These are phyloP conservation scores for Thraustotheca clavata DNA, from an alignment of 352 stramenopile genomes.

Conservation along the genomic window DNA sequence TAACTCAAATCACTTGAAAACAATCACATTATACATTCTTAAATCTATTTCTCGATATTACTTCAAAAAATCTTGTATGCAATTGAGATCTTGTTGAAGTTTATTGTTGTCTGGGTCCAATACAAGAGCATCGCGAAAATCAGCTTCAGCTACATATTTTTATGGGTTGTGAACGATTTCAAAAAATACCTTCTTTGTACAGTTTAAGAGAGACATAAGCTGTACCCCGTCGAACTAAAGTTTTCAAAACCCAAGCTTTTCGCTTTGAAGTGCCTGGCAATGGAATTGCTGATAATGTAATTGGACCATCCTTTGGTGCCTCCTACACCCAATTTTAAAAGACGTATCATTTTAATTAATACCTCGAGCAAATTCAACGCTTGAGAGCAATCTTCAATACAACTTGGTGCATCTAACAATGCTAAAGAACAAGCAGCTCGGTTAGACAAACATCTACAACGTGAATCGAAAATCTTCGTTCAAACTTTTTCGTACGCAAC, in stretches of 20 bases:
- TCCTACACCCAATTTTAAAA: neutral
- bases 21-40: too few species aligned
- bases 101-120: conserved; percentile 48
- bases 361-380: conserved; percentile 49
- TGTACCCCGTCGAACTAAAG: conserved; percentile 52
- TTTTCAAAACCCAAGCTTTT: conserved; percentile 69
- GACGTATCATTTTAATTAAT: neutral
- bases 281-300: conserved; percentile 56
- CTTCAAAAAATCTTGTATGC: conserved; percentile 29
- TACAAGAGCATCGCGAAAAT: conserved; percentile 48
- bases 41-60: too few species aligned
- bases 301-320: neutral
- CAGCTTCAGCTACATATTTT: conserved; percentile 34
- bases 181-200: conserved; percentile 35
- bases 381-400: conserved; percentile 47
- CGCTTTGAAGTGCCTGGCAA: conserved; percentile 43
- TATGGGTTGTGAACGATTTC: neutral
- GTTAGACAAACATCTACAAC: conserved; percentile 49
- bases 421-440: conserved; percentile 57
- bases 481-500: conserved; percentile 28
- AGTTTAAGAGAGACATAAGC: conserved; percentile 33
- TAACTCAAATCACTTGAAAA: too few species aligned
- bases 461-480: neutral
- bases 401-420: conserved; percentile 36
- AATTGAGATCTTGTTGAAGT: conserved; percentile 36